Conservation (phyloP, 768 basidiomycete species). For the Kwoniella mangroviensis region DNA sequence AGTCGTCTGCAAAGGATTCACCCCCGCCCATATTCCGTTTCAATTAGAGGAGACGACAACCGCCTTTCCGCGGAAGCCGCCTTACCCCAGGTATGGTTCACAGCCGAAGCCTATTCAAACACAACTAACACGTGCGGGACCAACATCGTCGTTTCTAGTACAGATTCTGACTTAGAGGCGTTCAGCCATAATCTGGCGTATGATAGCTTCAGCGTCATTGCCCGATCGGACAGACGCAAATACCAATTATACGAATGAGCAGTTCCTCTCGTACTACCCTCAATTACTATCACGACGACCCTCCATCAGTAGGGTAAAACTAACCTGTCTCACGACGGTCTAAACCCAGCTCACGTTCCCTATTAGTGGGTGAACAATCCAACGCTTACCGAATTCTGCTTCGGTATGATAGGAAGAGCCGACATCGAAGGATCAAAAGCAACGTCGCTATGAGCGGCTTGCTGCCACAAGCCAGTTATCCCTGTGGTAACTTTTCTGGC, state of each 20-base stretch:
- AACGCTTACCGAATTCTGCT: conserved; percentile 25
- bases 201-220: conserved; percentile 80
- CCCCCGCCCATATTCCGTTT: conserved; percentile 68
- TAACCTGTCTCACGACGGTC: conserved; percentile 67
- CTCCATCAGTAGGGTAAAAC: conserved; percentile 83
- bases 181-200: conserved; percentile 84
- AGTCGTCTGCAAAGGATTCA: conserved; percentile 80
- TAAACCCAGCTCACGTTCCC: conserved; percentile 70
- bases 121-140: conserved; percentile 69
- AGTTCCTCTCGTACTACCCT: conserved; percentile 82
- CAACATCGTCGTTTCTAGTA: conserved; percentile 75
- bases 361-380: conserved; percentile 64
- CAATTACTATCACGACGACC: conserved; percentile 75
- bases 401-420: conserved; percentile 42
- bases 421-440: conserved; percentile 82
- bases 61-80: conserved; percentile 64
- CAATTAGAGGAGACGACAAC: conserved; percentile 64
- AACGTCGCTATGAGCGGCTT: conserved; percentile 76
- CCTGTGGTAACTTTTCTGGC: conserved; percentile 79
- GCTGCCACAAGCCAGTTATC: conserved; percentile 80
- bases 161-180: conserved; percentile 81
- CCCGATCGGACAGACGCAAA: conserved; percentile 74
- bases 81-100: conserved; percentile 66
- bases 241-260: conserved; percentile 82
- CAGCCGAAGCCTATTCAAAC: conserved; percentile 70